Percentiles rank a stretch among this genome's conserved stretches.
phyloP scores from a whole-genome alignment of 768 basidiomycete species.

The Imleria badia region DNA sequence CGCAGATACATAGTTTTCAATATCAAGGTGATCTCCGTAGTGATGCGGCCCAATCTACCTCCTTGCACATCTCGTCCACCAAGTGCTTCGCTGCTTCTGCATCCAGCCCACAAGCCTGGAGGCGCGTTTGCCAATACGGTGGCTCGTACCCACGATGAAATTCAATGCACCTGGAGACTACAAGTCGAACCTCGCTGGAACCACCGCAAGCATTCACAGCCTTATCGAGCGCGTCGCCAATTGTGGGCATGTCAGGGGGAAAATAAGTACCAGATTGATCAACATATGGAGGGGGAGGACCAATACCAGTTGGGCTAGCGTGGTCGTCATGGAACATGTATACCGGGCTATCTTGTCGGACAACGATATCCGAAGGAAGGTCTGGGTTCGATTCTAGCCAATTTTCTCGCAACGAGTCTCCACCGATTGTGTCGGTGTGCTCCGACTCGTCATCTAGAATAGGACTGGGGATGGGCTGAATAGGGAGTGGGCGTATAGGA shows the following conservation, averaged over 20 bases:
- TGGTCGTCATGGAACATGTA: constrained; percentile 7
- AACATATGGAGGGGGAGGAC: constrained; percentile 20
- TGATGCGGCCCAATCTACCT: constrained; percentile 19
- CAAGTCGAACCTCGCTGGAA: constrained; percentile 18
- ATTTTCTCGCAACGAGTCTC: constrained; percentile 2
- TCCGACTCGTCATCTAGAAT: constrained; percentile 11
- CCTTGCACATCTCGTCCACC: constrained; percentile 28
- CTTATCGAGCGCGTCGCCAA: constrained; percentile 24
- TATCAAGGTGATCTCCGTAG: constrained; percentile 2
- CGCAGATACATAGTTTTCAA: neutral
- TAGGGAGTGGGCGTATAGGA: constrained; percentile 14
- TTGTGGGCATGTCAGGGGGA: constrained; percentile 4
- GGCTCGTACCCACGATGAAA: constrained; percentile 27
- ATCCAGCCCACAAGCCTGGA: constrained; percentile 23
- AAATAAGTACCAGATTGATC: constrained; percentile 4
- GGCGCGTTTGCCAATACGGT: constrained; percentile 26
- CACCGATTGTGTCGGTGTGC: neutral
- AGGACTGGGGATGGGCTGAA: constrained; percentile 19
- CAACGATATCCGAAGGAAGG: constrained; percentile 2
- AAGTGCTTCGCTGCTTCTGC: constrained; percentile 13
- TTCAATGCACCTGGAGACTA: constrained; percentile 25
- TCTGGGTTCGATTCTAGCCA: constrained; percentile 4
- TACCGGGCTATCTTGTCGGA: constrained; percentile 24
- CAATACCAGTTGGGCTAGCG: constrained; percentile 2
- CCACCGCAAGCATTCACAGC: constrained; percentile 17